A percentile compares a stretch with the other conserved stretches of the same genome.
Conservation (phyloP, 805 yeast genomes). For the Candida morakotiae region DNA sequence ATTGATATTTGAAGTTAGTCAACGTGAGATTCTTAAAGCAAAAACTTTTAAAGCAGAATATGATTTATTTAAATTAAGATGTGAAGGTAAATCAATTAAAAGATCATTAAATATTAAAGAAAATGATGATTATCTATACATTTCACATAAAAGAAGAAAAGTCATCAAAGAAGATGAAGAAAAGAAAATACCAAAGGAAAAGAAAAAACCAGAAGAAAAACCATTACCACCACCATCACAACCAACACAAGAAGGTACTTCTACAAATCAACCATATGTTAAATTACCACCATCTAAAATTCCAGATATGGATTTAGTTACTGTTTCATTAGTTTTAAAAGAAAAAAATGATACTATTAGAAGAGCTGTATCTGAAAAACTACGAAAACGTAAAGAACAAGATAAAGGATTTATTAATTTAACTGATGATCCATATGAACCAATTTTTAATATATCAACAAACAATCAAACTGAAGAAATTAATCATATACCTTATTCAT, state of each 20-base stretch:
- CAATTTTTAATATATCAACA: slow-evolving; percentile 65
- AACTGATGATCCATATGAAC: slow-evolving; percentile 83
- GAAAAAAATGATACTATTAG: slow-evolving; percentile 76
- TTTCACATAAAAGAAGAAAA: slow-evolving; percentile 72
- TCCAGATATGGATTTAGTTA: slow-evolving; percentile 86
- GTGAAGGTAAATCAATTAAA: slow-evolving; percentile 67
- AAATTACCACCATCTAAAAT: slow-evolving; percentile 85
- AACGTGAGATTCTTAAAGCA: slow-evolving; percentile 64
- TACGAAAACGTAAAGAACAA: slow-evolving; percentile 65
- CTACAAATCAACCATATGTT: slow-evolving; percentile 70
- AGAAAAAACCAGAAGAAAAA: slow-evolving; percentile 15
- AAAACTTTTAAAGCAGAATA: slow-evolving; percentile 60
- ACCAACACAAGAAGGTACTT: slow-evolving; percentile 14
- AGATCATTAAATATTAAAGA: slow-evolving; percentile 73
- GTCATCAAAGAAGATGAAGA: slow-evolving; percentile 36
- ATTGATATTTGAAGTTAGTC: slow-evolving; percentile 63
- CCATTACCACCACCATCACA: slow-evolving; percentile 11
- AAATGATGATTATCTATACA: slow-evolving; percentile 71
- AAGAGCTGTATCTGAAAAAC: slow-evolving; percentile 80
- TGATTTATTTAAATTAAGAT: slow-evolving; percentile 68
- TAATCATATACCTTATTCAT: slow-evolving; percentile 72
- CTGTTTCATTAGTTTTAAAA: slow-evolving; percentile 68
- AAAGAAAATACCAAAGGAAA: slow-evolving; percentile 15
- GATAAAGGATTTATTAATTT: slow-evolving; percentile 78
- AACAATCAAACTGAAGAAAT: slow-evolving; percentile 46